Base-by-base conservation (phyloP, 108 stramenopile genomes). In the Cylindrotheca fusiformis region DNA sequence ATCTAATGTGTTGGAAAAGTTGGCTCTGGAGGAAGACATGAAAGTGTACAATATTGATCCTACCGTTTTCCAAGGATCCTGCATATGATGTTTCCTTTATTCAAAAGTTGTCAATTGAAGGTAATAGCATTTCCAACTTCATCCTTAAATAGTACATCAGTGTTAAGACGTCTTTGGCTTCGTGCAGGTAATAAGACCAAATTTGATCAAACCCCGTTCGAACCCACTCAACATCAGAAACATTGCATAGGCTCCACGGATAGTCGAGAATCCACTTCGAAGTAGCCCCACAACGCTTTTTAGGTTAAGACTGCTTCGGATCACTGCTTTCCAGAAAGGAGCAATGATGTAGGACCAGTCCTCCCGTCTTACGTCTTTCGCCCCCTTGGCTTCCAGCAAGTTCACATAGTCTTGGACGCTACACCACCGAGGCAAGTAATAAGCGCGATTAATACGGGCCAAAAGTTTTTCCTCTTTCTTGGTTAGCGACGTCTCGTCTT, bases 301-400 rank as follows among this genome's bases (percentile, higher is more conserved):
- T 6, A 88, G 48, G 61, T 94, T 90, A 62, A 91, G 61, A 55
- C 80, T 84, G 53, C 83, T 84, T 50, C 83, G 71, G 50, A 95
- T 91, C 30, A 97, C 96, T 8, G 96, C 96, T 68, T 92, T 93
- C 96, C 96, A 97, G 78, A 97, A 97, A 0, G 96, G 96, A 25
- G 89, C 90, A 65, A 97, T 92, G 56, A 91, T 81, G 63, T 86
- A 84, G 12, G 87, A 88, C 96, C 96, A 97, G 66, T 97, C 96
- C 51, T 85, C 93, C 14, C 83, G 64, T 48, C 64, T 67, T 23
- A 94, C 74, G 32, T 90, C 76, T 12, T 54, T 68, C 10, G 84
- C 77, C 32, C 93, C 94, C 49, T 81, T 71, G 23, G 76, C 76
- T 56, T 90, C 69, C 55, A 92, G 32, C 30, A 97, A 52, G 14